phyloP scores from a whole-genome alignment of 257 asterid species.

The Henckelia pumila region DNA sequence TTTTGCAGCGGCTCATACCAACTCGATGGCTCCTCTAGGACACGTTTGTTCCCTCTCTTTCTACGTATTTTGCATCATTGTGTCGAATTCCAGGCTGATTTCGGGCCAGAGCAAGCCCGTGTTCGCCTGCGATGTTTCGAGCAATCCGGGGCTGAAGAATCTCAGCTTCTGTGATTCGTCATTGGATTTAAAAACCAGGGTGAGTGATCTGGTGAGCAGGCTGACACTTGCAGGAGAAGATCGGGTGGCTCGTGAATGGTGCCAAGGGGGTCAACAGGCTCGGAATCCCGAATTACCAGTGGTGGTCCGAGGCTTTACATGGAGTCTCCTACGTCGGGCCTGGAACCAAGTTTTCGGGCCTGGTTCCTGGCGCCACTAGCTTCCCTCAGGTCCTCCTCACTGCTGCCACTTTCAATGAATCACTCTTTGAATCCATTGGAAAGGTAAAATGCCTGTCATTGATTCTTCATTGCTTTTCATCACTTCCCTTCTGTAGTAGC shows the following conservation, averaged over 20 bases:
- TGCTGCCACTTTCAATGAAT: conserved; percentile 61
- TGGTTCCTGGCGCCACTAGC: conserved; percentile 78
- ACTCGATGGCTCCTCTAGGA: conserved; percentile 48
- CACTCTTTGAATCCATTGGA: conserved; percentile 56
- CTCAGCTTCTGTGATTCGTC: conserved; percentile 58
- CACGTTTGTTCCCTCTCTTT: conserved; percentile 43
- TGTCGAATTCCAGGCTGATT: conserved; percentile 16
- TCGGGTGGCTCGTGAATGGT: conserved; percentile 52
- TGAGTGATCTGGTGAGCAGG: conserved; percentile 43
- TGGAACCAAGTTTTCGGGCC: conserved; percentile 43
- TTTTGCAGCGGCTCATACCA: conserved; percentile 32
- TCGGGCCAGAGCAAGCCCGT: conserved; percentile 38
- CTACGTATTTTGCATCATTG: conserved; percentile 2
- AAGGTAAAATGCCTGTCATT: conserved; percentile 40
- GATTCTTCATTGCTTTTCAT: no score
- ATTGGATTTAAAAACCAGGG: conserved; percentile 42
- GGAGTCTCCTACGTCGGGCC: conserved; percentile 65
- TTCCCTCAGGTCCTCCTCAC: conserved; percentile 73
- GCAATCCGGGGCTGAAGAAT: conserved; percentile 46
- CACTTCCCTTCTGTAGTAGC: no score
- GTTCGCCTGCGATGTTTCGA: conserved; percentile 58
- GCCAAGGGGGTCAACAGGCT: conserved; percentile 52
- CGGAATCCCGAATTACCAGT: conserved; percentile 67
- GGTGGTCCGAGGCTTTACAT: conserved; percentile 92
- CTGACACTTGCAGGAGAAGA: conserved; percentile 69